Base-by-base conservation (phyloP, 805 yeast species). In the Wickerhamiella brachini region DNA sequence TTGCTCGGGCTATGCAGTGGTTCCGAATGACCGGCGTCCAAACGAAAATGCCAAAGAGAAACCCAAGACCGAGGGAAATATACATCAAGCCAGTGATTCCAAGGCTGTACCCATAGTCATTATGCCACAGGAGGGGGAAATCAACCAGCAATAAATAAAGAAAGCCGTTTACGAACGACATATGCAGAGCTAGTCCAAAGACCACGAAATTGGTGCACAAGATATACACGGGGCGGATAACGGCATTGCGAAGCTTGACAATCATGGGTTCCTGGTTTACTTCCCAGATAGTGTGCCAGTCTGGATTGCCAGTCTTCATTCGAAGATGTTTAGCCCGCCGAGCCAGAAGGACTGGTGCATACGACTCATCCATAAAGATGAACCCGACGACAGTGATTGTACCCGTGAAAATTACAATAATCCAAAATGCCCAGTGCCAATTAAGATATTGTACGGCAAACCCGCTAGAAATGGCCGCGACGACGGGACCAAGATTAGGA, bases 151-250 rank as follows among this genome's bases (percentile, higher is more conserved):
- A 67, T 53, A 81, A 69, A 63, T 81, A 81, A 73, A 80, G 71
- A 65, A 78, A 77, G n/a, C 85, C 86, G 62, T 80, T 81, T 5
- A 74, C 71, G 59, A 79, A 77, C 2, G 86, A 86, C 77, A 78
- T 72, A 62, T 76, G 79, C 5, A 75, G 61, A 2, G 85, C 85
- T 38, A 81, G 66, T 0, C 83, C 81, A 23, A 77, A 66, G 26
- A 81, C 78, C 74, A 81, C 78, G 2, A 85, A 85, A 58, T 80
- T 78, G 20, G 77, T 71, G 43, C 71, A 62, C 29, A 81, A 64
- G 50, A 81, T 64, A 44, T 65, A 67, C 20, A 80, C 45, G 2
- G 88, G 88, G 48, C 87, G 70, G 29, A 75, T 65, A 49, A 79
- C 66, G 15, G 83, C 79, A 22, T 75, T 70, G 21, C 56, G 45